These are phyloP conservation scores for Coniosporium apollinis DNA, from an alignment of 495 filamentous ascomycete species.

Conservation along the genomic window DNA sequence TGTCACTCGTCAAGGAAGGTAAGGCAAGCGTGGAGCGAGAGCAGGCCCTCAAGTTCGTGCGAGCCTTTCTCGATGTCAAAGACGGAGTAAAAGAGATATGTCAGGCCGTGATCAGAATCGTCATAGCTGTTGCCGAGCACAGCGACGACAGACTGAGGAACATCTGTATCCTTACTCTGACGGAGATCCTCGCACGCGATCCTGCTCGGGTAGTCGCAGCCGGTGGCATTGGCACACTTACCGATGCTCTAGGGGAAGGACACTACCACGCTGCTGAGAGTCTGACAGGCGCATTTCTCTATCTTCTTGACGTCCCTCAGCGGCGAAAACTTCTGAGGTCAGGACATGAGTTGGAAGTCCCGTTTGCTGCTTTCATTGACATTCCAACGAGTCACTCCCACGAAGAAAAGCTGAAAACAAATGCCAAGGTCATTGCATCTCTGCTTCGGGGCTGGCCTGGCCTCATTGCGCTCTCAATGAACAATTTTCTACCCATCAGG, in stretches of 20 bases:
- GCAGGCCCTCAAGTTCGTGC: conserved; percentile 90
- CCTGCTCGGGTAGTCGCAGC: conserved; percentile 61
- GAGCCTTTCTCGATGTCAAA: conserved; percentile 90
- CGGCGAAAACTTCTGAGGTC: conserved; percentile 62
- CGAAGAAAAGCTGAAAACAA: conserved; percentile 65
- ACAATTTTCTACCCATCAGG: conserved; percentile 62
- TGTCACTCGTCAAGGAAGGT: conserved; percentile 84
- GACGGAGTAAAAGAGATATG: conserved; percentile 82
- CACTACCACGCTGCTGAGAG: conserved; percentile 83
- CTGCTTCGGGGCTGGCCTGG: conserved; percentile 89
- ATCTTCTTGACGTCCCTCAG: conserved; percentile 70
- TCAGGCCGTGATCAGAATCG: conserved; percentile 64
- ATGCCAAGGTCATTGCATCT: conserved; percentile 69
- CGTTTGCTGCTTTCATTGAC: conserved; percentile 69
- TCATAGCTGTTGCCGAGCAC: conserved; percentile 82
- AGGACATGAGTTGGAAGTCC: conserved; percentile 41
- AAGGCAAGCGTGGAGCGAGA: conserved; percentile 93
- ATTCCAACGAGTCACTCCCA: conserved; percentile 45
- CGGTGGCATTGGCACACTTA: conserved; percentile 64
- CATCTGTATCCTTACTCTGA: conserved; percentile 81
- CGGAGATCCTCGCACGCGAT: conserved; percentile 77
- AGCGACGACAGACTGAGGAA: conserved; percentile 70
- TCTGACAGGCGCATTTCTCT: conserved; percentile 67
- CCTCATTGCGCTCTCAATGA: conserved; percentile 69
- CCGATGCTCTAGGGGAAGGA: conserved; percentile 76